Percentiles rank a stretch among this genome's conserved stretches.
phyloP scores from a whole-genome alignment of 2,329 filamentous ascomycete genomes.

The Verticillium klebahnii region DNA sequence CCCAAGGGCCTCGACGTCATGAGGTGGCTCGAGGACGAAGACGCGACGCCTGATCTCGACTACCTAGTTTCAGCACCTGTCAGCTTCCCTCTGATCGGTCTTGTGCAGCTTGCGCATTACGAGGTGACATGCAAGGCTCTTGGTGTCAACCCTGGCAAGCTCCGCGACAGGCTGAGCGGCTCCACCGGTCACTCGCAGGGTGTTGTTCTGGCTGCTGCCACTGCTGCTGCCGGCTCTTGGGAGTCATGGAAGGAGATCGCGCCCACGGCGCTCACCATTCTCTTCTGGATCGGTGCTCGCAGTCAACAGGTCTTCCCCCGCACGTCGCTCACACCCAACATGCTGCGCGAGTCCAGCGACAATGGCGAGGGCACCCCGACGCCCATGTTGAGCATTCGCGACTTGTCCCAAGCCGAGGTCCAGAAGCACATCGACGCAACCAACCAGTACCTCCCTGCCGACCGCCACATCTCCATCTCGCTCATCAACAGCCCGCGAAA shows the following conservation, averaged over 20 bases:
- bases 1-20: conserved; percentile 95
- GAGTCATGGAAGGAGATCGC: conserved; percentile 81
- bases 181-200: conserved; percentile 96
- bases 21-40: conserved; percentile 84
- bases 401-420: conserved; percentile 80
- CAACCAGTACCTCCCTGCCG: conserved; percentile 89
- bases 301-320: conserved; percentile 96
- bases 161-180: conserved; percentile 79
- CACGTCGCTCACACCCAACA: conserved; percentile 86
- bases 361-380: conserved; percentile 93
- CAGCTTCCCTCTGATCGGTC: conserved; percentile 91
- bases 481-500: conserved; percentile 96
- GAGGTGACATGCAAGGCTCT: conserved; percentile 89
- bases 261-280: conserved; percentile 77
- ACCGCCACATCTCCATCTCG: conserved; percentile 92
- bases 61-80: conserved; percentile 93
- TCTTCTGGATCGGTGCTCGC: conserved; percentile 97
- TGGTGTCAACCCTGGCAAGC: conserved; percentile 81
- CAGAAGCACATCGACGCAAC: conserved; percentile 96
- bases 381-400: conserved; percentile 96
- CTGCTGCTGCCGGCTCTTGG: conserved; percentile 88
- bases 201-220: conserved; percentile 87
- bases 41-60: conserved; percentile 87
- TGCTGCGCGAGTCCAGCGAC: conserved; percentile 88
- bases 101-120: conserved; percentile 95